Evolutionary conservation across 352 stramenopile genomes (phyloP), one percentile per base, ranked within the genome.

Genomic region (Hyaloperonospora brassicae): DNA sequence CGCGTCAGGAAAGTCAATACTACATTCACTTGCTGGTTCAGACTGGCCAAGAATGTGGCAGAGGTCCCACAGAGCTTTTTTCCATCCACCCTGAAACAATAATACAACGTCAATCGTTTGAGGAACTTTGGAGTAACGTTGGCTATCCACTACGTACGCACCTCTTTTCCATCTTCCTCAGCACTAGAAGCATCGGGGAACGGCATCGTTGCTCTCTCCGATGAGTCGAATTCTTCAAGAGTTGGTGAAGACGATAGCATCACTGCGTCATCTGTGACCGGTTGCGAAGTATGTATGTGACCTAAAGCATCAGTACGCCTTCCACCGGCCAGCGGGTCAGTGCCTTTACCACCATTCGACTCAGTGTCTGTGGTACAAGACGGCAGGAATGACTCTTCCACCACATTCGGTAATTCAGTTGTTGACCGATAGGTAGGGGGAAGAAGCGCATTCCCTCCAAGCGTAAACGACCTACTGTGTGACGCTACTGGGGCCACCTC

Each of bases 21-120:
- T 77, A n/a, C 89, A 83, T 17, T 93, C 79, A 39, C 79, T 86
- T 30, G 75, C 73, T 13, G 74, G 66, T 9, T 75, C 71, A 36
- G 74, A 81, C 27, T 71, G 67, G 3, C 79, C 82, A 1, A 89
- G 54, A 46, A 82, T 70, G 14, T 68, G 68, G 42, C 89, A 88
- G 0, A 92, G 61, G 38, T 93, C 74, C 57, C 73, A 78, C 14
- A 93, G 63, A 13, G 81, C 76, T 40, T 74, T 72, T 24, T 76
- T 76, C 82, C 79, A 90, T 30, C 70, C 64, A 39, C 27, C 27
- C 27, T 34, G 27, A 8, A 34, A 34, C 17, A 45, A 57, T 12
- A 50, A 12, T 1, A 10, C 23, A 34, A 34, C 3, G 36, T 59
- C 30, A 55, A 36, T 27, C 27, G 23, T 42, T 41, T 30, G 11